Evolutionary conservation across 441 rosid genomes (phyloP).

Genomic region (Mallotus japonicus): DNA sequence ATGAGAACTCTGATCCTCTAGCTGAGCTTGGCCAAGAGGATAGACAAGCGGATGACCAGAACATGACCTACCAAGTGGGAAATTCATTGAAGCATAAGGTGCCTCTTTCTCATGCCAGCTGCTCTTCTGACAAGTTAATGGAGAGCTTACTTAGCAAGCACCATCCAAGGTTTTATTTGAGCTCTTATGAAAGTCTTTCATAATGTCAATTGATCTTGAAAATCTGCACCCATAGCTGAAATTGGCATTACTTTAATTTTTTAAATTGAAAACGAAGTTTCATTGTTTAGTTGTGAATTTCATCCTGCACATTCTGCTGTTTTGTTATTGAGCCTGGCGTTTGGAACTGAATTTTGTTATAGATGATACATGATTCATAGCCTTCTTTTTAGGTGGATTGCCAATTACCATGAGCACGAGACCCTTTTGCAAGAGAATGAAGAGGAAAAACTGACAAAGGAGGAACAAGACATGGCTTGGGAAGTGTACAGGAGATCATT

Average conservation of each 20-base stretch:
- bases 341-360: background rate
- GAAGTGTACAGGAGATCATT: constrained; percentile 75
- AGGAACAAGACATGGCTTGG: constrained; percentile 99
- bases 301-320: background rate
- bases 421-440: constrained; percentile 98
- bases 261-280: background rate
- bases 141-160: constrained; percentile 76
- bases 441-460: constrained; percentile 93
- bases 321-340: background rate
- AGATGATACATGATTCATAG: constrained; percentile 4
- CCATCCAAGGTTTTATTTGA: constrained; percentile 53
- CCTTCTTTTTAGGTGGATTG: constrained; percentile 69
- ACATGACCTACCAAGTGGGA: constrained; percentile 33
- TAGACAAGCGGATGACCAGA: constrained; percentile 31
- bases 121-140: constrained; percentile 88
- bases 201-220: background rate
- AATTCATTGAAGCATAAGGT: constrained; percentile 51
- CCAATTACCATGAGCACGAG: constrained; percentile 96
- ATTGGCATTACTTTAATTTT: background rate
- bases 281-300: background rate
- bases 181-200: background rate
- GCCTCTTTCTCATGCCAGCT: constrained; percentile 54
- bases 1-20: constrained; percentile 61
- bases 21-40: constrained; percentile 42
- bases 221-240: background rate